A percentile compares a stretch with the other conserved stretches of the same genome.
Evolutionary conservation across 139 green algal species (phyloP).

Genomic region (Picochlorum sp.): DNA sequence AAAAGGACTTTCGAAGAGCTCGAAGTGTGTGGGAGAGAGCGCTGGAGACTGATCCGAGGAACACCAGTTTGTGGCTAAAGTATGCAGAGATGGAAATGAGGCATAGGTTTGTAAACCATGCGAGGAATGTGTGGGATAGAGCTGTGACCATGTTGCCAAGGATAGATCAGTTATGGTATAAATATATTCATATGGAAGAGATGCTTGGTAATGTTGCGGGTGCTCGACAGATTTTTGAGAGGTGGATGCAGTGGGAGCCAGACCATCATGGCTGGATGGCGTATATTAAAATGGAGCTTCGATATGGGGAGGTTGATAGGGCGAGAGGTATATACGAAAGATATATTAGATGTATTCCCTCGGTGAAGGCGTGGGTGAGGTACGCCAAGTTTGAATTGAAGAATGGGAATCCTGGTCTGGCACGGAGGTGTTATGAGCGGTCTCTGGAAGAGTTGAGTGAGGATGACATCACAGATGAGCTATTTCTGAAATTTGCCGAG

Average conservation of each 20-base stretch:
- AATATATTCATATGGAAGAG: conserved; percentile 99
- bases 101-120: conserved; percentile 90
- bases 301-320: conserved; percentile 86
- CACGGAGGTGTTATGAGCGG: conserved; percentile 81
- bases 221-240: conserved; percentile 86
- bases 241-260: conserved; percentile 96
- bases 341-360: conserved; percentile 60
- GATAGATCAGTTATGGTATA: conserved; percentile 95
- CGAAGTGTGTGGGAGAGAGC: conserved; percentile 91
- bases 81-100: conserved; percentile 82
- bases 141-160: conserved; percentile 87
- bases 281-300: conserved; percentile 94
- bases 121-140: conserved; percentile 96
- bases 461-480: conserved; percentile 79
- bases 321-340: conserved; percentile 84
- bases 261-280: conserved; percentile 91
- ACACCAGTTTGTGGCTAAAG: conserved; percentile 85
- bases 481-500: conserved; percentile 90
- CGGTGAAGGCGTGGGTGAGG: conserved; percentile 69
- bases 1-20: conserved; percentile 90
- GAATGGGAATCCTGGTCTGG: conserved; percentile 42
- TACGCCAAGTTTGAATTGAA: conserved; percentile 98
- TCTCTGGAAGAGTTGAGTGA: conserved; percentile 80
- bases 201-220: conserved; percentile 92
- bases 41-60: conserved; percentile 79